A percentile compares a stretch with the other conserved stretches of the same genome.
These are phyloP conservation scores for Trametes cingulata DNA, from an alignment of 768 basidiomycete species.

Conservation along the genomic window DNA sequence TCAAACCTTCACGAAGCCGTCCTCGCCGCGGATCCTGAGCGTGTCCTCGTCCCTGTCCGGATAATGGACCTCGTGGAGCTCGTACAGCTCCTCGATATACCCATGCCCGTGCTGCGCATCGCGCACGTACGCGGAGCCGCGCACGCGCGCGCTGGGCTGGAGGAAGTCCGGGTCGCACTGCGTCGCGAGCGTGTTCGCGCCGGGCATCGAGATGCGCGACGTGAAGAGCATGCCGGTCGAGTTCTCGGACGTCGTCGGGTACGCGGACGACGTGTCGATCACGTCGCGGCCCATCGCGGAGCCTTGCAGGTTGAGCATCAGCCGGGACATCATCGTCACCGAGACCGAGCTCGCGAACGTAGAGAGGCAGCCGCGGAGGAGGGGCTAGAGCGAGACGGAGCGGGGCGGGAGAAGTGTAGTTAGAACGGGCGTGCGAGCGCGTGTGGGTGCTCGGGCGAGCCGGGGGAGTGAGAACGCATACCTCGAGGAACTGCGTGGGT, in stretches of 20 bases:
- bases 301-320: conserved; percentile 56
- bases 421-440: not conserved
- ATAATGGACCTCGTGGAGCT: conserved; percentile 7
- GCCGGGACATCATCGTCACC: conserved; percentile 53
- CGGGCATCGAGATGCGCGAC: conserved; percentile 20
- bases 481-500: conserved; percentile 22
- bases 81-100: conserved; percentile 17
- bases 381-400: conserved; percentile 41
- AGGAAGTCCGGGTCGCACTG: not conserved
- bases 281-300: conserved; percentile 27
- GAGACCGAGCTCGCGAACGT: conserved; percentile 55
- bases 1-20: not conserved
- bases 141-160: not conserved
- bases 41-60: not conserved
- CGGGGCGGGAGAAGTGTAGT: not conserved
- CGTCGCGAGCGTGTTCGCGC: no score
- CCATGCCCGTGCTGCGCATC: conserved; percentile 1
- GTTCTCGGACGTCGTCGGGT: conserved; percentile 13
- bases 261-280: conserved; percentile 4
- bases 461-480: conserved; percentile 30
- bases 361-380: conserved; percentile 48
- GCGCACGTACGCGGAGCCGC: conserved; percentile 14
- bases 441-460: conserved; percentile 5
- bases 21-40: not conserved
- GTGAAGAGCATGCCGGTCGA: conserved; percentile 27